Conservation (phyloP, 164 flowering plant species). For the Kingdonia uniflora region DNA sequence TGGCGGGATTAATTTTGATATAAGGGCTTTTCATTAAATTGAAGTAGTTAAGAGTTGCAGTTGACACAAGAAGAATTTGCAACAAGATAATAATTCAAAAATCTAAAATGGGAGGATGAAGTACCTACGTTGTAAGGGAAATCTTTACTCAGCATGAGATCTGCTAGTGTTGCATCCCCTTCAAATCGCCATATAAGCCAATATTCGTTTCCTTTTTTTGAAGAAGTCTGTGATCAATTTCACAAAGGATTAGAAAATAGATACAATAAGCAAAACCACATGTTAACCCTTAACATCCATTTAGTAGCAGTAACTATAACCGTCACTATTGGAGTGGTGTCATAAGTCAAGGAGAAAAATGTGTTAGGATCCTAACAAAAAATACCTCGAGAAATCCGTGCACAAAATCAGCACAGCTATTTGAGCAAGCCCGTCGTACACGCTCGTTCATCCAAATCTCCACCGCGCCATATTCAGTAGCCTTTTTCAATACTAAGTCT, state of each 20-base stretch:
- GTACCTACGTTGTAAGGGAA: constrained; percentile 96
- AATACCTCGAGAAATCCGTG: constrained; percentile 93
- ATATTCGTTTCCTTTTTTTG: constrained; percentile 74
- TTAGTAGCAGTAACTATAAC: no score
- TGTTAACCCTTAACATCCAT: no score
- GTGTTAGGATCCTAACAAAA: no score
- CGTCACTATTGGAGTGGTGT: no score
- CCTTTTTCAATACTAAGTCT: constrained; percentile 85
- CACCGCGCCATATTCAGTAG: constrained; percentile 96
- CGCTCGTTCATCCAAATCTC: constrained; percentile 99
- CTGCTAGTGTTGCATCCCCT: constrained; percentile 85
- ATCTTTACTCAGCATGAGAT: constrained; percentile 79
- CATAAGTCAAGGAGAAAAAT: no score
- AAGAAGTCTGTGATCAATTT: constrained; percentile 47
- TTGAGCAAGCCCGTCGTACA: constrained; percentile 86
- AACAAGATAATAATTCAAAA: no score
- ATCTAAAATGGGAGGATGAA: not conserved
- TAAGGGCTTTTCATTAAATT: no score
- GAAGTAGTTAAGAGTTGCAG: no score
- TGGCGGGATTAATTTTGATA: no score
- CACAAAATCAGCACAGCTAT: constrained; percentile 90
- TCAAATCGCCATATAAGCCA: constrained; percentile 96
- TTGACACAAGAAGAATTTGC: no score
- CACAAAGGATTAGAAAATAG: not conserved
- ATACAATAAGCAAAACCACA: constrained; percentile 1